phyloP scores from a whole-genome alignment of 371 early-diverging fungal genomes.

The Mortierella sp. region DNA sequence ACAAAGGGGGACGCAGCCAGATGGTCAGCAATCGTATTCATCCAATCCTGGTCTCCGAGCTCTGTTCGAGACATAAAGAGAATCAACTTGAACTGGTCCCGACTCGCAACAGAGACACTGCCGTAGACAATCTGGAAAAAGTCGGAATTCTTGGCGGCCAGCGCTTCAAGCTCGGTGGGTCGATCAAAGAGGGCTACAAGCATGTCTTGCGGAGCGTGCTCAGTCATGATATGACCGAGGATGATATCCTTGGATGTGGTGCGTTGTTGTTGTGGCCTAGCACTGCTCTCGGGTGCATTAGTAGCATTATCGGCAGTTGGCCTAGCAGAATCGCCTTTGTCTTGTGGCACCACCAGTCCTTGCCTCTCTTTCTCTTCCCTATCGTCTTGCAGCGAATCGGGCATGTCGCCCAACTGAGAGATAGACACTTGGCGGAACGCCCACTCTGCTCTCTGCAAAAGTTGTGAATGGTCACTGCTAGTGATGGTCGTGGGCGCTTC shows the following conservation, averaged over 20 bases:
- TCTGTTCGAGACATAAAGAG: constrained; percentile 23
- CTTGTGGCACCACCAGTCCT: background rate
- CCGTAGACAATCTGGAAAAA: constrained; percentile 35
- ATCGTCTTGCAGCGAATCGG: background rate
- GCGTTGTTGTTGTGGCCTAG: background rate
- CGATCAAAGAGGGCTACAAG: constrained; percentile 43
- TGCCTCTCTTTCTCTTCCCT: background rate
- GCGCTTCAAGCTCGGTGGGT: constrained; percentile 39
- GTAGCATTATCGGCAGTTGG: background rate
- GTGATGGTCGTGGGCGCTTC: background rate
- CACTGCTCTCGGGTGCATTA: background rate
- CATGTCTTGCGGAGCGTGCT: constrained; percentile 33
- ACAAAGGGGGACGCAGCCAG: constrained; percentile 25
- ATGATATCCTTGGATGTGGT: constrained; percentile 21
- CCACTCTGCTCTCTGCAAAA: constrained; percentile 9
- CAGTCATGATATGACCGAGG: constrained; percentile 21
- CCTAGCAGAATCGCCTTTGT: background rate
- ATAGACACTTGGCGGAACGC: constrained; percentile 31
- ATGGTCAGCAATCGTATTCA: constrained; percentile 17
- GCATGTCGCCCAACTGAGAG: constrained; percentile 1
- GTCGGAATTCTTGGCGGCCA: constrained; percentile 45
- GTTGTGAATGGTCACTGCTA: constrained; percentile 4
- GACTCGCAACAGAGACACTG: constrained; percentile 15
- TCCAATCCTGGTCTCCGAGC: constrained; percentile 39
- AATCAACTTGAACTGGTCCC: constrained; percentile 18